Conservation (phyloP, 495 filamentous ascomycete genomes). For the Aeminium ludgeri region DNA sequence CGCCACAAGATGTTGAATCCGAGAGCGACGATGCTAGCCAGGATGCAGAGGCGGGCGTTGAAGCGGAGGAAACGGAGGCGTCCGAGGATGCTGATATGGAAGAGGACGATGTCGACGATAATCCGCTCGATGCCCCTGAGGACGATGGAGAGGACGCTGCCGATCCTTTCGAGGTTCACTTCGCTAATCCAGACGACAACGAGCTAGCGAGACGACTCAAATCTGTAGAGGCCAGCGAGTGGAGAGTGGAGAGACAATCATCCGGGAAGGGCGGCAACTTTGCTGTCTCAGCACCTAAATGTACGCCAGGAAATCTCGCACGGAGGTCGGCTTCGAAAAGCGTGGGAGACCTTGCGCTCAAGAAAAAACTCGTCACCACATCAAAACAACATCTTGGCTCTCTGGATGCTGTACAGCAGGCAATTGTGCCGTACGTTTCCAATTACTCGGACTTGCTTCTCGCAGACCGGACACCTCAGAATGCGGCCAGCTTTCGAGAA, state of each 20-base stretch:
- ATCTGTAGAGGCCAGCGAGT: slow-evolving; percentile 37
- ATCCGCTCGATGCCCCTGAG: slow-evolving; percentile 22
- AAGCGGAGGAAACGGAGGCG: slow-evolving; percentile 17
- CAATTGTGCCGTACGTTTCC: slow-evolving; percentile 43
- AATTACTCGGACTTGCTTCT: slow-evolving; percentile 70
- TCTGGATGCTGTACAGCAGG: slow-evolving; percentile 36
- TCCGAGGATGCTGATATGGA: slow-evolving; percentile 23
- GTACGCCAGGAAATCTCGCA: not conserved
- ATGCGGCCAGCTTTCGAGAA: slow-evolving; percentile 47
- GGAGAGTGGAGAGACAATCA: slow-evolving; percentile 33
- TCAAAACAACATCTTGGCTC: slow-evolving; percentile 17
- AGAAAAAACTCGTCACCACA: slow-evolving; percentile 34
- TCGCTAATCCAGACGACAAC: slow-evolving; percentile 43
- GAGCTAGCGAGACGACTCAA: slow-evolving; percentile 38
- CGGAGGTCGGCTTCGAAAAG: not conserved
- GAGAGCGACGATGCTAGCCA: slow-evolving; percentile 21
- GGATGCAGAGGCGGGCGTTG: slow-evolving; percentile 22
- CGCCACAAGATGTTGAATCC: slow-evolving; percentile 13
- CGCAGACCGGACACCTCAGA: slow-evolving; percentile 47
- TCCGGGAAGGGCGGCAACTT: slow-evolving; percentile 1
- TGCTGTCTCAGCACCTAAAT: not conserved
- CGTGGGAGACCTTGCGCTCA: slow-evolving; percentile 40
- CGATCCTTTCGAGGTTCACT: slow-evolving; percentile 72
- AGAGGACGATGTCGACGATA: slow-evolving; percentile 27
- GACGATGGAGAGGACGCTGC: slow-evolving; percentile 36